Base-by-base conservation (phyloP, 768 basidiomycete genomes). In the Coprinellus aureogranulatus region DNA sequence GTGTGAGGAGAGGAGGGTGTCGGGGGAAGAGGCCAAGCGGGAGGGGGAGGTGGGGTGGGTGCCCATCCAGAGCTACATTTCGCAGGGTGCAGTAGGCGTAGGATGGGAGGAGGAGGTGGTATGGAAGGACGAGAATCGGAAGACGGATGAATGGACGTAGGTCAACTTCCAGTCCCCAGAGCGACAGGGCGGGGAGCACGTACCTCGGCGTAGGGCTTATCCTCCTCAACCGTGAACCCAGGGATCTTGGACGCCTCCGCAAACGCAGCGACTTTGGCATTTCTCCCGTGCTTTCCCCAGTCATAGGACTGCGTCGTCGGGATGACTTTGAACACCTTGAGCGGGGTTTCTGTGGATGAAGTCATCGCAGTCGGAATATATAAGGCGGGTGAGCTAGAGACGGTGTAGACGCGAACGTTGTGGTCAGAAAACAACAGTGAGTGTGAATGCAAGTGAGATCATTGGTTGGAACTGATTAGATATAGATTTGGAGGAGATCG, bases 191-290 rank as follows among this genome's bases (percentile, higher is more conserved):
- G 18, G 42, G 45, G n/a, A n/a, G 25, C 52, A 62, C 84, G 52
- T 70, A 93, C 96, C 86, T 99, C 96, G 26, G 97, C 96, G 68
- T 98, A 98, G 2, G 93, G 91, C 59, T 82, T 79, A 20, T 76
- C 71, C 64, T 88, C 83, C 61, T 94, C 84, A 52, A 93, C 75
- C 11, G 68, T 62, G 70, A 94, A 93, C 8, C 78, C 84, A 3
- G 87, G 80, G 3, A 90, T 70, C 49, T 75, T 77, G 44, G 83
- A 81, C 2, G 83, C 80, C 20, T 75, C 65, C 0, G 90, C 92
- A 51, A 91, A 86, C 67, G 92, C 87, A 5, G 96, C 94, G n/a
- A 92, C 97, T 69, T 91, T 90, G 60, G 91, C 92, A 18, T 76
- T 75, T 12, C 72, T 74, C 3, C 96, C 96, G 16, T 83, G 74